Base-by-base conservation (phyloP, 2,329 filamentous ascomycete genomes). In the Fusarium pilosicola region DNA sequence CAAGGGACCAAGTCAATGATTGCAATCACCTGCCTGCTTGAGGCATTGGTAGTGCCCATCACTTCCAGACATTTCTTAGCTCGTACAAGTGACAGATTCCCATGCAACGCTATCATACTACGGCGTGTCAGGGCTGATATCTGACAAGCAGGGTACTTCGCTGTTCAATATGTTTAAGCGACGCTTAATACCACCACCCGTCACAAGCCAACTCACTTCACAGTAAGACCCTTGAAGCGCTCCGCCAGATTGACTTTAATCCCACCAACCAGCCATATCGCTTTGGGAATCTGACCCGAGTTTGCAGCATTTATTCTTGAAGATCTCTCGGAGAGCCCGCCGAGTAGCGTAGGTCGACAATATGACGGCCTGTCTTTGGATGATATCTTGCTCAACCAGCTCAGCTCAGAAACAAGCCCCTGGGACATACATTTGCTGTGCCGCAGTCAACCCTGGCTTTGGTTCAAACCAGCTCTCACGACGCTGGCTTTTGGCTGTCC, bases 41-140 rank as follows among this genome's bases (percentile, higher is more conserved):
- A 42, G 65, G 42, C 42, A 55, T 68, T 45, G 38, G 12, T 59
- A 44, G 39, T 65, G 66, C 46, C 28, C 66, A 70, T 70, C 67
- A 65, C 38, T 65, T 42, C 55, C 60, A 71, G 55, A 73, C 68
- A 57, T 67, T 54, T 51, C 46, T 68, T 66, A 77, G 75, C 64
- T 62, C 61, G 62, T 58, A 57, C 74, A 70, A 51, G 68, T 69
- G 72, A 62, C 74, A 78, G 76, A 76, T 78, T 77, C 65, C 44
- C 63, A 75, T 77, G 61, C 72, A 51, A 77, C 75, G 62, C 61
- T 71, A 68, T 57, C 48, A 70, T 39, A 55, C 60, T 65, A 38
- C 70, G 75, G 42, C 49, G 60, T 51, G 49, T 54, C 60, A 65
- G 70, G 74, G 55, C 67, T 65, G 48, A 32, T 54, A 62, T 60